Conservation (phyloP, 257 asterid genomes). For the Anisodus acutangulus region DNA sequence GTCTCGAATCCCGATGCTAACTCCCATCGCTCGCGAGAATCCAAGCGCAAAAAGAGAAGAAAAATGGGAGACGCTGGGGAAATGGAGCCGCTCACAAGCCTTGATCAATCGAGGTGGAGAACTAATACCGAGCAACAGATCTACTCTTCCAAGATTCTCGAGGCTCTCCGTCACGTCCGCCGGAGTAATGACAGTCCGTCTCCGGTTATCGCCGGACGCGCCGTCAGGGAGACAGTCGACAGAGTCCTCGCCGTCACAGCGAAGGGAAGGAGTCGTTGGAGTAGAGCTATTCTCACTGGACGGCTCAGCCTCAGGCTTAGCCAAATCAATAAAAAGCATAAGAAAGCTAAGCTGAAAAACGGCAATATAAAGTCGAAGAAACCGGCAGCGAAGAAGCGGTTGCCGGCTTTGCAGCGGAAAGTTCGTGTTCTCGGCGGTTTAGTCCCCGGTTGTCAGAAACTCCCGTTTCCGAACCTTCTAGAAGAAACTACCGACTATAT, state of each 20-base stretch:
- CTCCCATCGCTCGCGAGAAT: constrained; percentile 47
- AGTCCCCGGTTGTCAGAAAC: constrained; percentile 88
- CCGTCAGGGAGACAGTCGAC: constrained; percentile 79
- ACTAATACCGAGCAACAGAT: constrained; percentile 57
- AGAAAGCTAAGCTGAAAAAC: constrained; percentile 40
- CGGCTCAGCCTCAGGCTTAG: constrained; percentile 45
- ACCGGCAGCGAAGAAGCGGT: constrained; percentile 45
- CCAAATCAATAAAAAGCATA: constrained; percentile 60
- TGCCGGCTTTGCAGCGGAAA: constrained; percentile 60
- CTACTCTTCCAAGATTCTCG: constrained; percentile 73
- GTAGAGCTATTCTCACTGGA: constrained; percentile 73
- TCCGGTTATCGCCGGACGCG: neutral
- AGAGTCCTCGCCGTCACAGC: constrained; percentile 77
- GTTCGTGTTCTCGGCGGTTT: constrained; percentile 65
- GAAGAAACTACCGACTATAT: constrained; percentile 86
- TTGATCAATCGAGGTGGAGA: constrained; percentile 54
- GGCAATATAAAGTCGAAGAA: constrained; percentile 39
- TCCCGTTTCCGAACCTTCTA: constrained; percentile 76
- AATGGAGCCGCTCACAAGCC: neutral
- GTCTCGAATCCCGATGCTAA: constrained; percentile 43
- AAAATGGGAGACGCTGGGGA: constrained; percentile 45
- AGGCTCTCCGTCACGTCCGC: constrained; percentile 64
- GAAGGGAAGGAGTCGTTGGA: constrained; percentile 76
- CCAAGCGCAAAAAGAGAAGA: constrained; percentile 56
- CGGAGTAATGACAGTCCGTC: constrained; percentile 37